phyloP scores from a whole-genome alignment of 2,329 filamentous ascomycete genomes.

The Orbilia oligospora region DNA sequence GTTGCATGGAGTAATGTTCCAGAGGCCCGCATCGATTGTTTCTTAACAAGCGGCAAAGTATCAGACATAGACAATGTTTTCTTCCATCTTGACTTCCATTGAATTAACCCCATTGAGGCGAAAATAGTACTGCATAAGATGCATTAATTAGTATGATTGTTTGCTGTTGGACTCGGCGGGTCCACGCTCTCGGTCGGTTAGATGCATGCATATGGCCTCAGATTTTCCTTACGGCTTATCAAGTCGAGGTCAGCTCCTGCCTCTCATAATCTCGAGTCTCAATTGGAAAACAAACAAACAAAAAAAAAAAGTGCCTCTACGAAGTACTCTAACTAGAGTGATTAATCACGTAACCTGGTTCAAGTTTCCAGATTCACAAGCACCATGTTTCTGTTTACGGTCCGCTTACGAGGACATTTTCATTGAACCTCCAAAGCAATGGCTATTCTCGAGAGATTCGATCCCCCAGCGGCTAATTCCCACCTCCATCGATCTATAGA shows the following conservation, averaged over 20 bases:
- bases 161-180: slow-evolving; percentile 33
- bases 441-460: slow-evolving; percentile 21
- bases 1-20: not conserved
- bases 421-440: slow-evolving; percentile 3
- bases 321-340: not conserved
- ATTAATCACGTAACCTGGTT: slow-evolving; percentile 29
- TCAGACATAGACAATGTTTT: not conserved
- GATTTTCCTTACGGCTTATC: slow-evolving; percentile 21
- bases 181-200: slow-evolving; percentile 27
- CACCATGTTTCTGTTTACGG: slow-evolving; percentile 26
- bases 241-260: slow-evolving; percentile 14
- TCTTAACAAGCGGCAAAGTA: slow-evolving; percentile 9
- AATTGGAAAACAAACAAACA: slow-evolving; percentile 14
- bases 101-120: slow-evolving; percentile 24
- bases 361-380: slow-evolving; percentile 44
- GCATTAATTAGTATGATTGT: slow-evolving; percentile 42
- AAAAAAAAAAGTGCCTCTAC: not conserved
- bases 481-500: slow-evolving; percentile 54
- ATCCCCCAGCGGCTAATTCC: slow-evolving; percentile 49
- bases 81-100: slow-evolving; percentile 8
- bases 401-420: slow-evolving; percentile 38
- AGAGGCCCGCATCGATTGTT: not conserved
- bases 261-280: slow-evolving; percentile 32
- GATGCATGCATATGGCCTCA: slow-evolving; percentile 39
- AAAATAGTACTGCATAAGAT: slow-evolving; percentile 32